Evolutionary conservation across 2,329 filamentous ascomycete genomes (phyloP), one percentile per base, ranked within the genome.

Genomic region (Lasiodiplodia citricola): DNA sequence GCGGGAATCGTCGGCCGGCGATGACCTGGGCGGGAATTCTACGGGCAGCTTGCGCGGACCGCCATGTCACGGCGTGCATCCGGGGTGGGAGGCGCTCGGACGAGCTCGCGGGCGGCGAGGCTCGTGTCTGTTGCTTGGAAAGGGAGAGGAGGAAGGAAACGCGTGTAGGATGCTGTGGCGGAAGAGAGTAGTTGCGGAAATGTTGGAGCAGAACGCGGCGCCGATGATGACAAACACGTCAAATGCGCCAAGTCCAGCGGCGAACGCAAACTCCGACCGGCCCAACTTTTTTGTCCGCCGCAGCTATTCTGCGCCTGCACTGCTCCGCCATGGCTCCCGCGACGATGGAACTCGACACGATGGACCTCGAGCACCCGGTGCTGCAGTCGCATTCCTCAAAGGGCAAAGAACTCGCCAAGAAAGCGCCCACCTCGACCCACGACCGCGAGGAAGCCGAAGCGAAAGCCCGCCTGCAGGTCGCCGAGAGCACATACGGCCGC

Each of bases 401-500:
- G 14, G 65, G 55, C 41, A 67, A 67, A 14, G 65, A 60, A 16
- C 14, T 67, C 31, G 65, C 65, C 41, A 21, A 35, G 11, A 60
- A 56, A 50, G 56, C 66, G 10, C 47, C 47, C 28, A 44, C 56
- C 31, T 65, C 67, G n/a, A 65, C 67, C 25, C 58, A 63, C 57
- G 67, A 68, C 25, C 37, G 52, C 31, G 67, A 68, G 21, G 58
- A 52, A 28, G 75, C 75, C 68, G 78, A 79, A 63, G 72, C 75
- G 18, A 72, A 72, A 68, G 75, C 73, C 65, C 74, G 74, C 35
- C 71, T 74, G 47, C 83, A 74, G 73, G 75, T 72, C 70, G 74
- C 75, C 57, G 73, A 77, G 55, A 92, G 92, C 65, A 87, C 87
- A 67, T 99, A 99, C 81, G 96, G 96, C 41, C 90, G 96, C 73